Evolutionary conservation across 345 rosid genomes (phyloP).

Genomic region (Eucalyptus globulus): DNA sequence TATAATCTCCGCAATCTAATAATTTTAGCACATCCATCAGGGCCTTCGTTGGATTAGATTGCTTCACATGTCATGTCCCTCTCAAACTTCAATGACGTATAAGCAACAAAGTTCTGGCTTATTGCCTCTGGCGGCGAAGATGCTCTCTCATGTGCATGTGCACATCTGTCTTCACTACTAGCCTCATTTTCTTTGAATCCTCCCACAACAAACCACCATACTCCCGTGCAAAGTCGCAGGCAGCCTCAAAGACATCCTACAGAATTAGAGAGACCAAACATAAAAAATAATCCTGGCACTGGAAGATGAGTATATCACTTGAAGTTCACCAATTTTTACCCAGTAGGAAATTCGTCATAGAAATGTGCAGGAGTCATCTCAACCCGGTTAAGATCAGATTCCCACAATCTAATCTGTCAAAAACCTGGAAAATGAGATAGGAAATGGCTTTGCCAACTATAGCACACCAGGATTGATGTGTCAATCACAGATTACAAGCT

Average conservation of each 20-base stretch:
- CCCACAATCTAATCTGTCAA: conserved; percentile 90
- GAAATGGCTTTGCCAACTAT: not conserved
- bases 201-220: conserved; percentile 84
- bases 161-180: conserved; percentile 68
- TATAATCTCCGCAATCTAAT: not conserved
- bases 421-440: not conserved
- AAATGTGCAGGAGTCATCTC: conserved; percentile 71
- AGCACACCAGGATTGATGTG: not conserved
- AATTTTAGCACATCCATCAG: not conserved
- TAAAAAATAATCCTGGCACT: not conserved
- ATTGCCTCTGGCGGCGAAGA: conserved; percentile 54
- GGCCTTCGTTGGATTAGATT: not conserved
- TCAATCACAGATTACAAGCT: not conserved
- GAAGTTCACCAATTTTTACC: conserved; percentile 22
- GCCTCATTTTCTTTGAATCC: conserved; percentile 79
- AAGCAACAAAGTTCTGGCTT: not conserved
- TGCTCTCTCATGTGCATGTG: conserved; percentile 78
- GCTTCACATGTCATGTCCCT: not conserved
- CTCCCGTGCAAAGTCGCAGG: conserved; percentile 73
- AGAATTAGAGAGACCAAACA: not conserved
- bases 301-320: not conserved
- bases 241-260: conserved; percentile 82
- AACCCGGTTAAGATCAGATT: conserved; percentile 81
- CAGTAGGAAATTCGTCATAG: conserved; percentile 82
- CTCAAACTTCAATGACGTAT: not conserved